Base-by-base conservation (phyloP, 768 basidiomycete genomes). In the Lepiota venenata region DNA sequence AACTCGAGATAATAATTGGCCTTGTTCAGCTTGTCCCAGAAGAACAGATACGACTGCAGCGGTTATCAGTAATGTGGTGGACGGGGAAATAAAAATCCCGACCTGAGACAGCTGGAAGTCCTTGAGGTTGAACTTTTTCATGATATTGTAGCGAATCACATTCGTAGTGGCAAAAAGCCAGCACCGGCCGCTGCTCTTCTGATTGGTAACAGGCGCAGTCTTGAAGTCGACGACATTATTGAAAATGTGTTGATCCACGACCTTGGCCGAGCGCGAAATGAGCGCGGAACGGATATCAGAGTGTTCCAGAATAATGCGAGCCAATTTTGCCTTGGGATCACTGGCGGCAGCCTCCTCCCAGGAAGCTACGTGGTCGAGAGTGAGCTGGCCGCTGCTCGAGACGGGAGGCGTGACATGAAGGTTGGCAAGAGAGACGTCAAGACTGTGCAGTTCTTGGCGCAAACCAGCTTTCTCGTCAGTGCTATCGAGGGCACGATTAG, bases 11-110 rank as follows among this genome's bases (percentile, higher is more conserved):
- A 96, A 71, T 91, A 94, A 72, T 95, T 94, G 44, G 85, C 74
- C 72, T 97, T 92, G 77, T 95, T 93, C 47, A 98, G 82, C 71
- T 95, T 94, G 72, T 98, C 95, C 79, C 88, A 96, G 80, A 98
- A 95, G 79, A 94, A 95, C 25, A 95, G 78, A 69, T 96, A 96
- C 2, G 84, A 83, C 88, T 91, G 44, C 5, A 39, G 18, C 38
- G 20, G 35, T 15, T 20, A 15, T 56, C 4, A 29, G 60, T 47
- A 60, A 56, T 44, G 8, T 2, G 9, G 37, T 35, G 18, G 16
- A 4, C 20, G 25, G 41, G 32, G 21, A 16, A 32, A 41, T 18
- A 63, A 25, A 25, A 25, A 2, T 25, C 25, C 75, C 21, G 41
- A 83, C 88, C 76, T 96, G 95, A 11, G 91, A 93, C 16, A 95